phyloP scores from a whole-genome alignment of 2,329 filamentous ascomycete genomes.

The Xylaria sp. region DNA sequence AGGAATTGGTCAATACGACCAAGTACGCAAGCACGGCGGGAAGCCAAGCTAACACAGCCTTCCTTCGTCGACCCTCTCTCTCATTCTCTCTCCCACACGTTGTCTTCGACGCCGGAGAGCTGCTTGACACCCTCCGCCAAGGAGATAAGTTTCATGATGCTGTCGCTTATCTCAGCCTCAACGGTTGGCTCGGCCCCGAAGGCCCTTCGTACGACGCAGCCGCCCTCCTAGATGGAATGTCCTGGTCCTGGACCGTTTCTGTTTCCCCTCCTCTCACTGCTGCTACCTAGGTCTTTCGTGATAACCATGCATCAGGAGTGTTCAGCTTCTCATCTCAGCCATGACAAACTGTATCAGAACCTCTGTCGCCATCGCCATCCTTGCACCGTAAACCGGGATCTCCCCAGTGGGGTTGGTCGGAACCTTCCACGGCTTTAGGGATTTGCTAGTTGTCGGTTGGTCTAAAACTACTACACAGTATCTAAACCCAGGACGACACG shows the following conservation, averaged over 20 bases:
- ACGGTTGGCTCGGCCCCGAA: conserved; percentile 30
- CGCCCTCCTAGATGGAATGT: not conserved
- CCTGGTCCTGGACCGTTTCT: not conserved
- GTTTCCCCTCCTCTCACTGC: conserved; percentile 6
- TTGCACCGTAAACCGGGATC: conserved; percentile 42
- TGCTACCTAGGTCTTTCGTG: conserved; percentile 2
- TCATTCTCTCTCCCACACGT: too few species aligned
- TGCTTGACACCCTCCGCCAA: conserved; percentile 8
- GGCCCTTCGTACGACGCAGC: not conserved
- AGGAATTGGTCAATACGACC: not conserved
- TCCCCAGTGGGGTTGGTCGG: conserved; percentile 40
- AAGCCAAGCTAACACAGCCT: conserved; percentile 18
- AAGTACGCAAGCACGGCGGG: not conserved
- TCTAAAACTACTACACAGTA: conserved; percentile 16
- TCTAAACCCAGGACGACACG: not conserved
- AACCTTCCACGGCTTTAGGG: conserved; percentile 20
- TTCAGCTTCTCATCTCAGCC: conserved; percentile 35
- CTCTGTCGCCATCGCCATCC: conserved; percentile 29
- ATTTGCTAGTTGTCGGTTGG: conserved; percentile 9
- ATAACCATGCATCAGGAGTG: conserved; percentile 20
- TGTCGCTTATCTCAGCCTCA: conserved; percentile 38
- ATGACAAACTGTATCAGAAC: conserved; percentile 30
- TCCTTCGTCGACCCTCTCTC: not conserved
- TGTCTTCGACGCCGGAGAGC: conserved; percentile 19
- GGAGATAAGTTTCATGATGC: conserved; percentile 28